These are phyloP conservation scores for Colletotrichum sidae DNA, from an alignment of 2,329 filamentous ascomycete species.

Conservation along the genomic window DNA sequence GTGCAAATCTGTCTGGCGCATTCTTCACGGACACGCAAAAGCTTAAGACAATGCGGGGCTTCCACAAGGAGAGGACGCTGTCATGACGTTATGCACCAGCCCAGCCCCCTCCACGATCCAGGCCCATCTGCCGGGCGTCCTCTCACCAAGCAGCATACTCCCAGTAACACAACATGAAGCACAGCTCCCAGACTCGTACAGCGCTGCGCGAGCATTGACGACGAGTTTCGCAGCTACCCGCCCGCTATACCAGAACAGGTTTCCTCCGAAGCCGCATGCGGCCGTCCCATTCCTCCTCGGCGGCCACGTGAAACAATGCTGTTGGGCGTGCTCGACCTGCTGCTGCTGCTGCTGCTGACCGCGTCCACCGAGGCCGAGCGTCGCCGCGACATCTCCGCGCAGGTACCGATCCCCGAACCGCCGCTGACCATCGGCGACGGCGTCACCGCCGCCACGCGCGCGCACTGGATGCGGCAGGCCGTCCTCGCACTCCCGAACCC, in stretches of 20 bases:
- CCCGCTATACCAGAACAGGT: constrained; percentile 7
- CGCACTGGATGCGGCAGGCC: constrained; percentile 65
- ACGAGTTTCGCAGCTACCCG: constrained; percentile 11
- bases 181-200: neutral
- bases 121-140: too few species aligned
- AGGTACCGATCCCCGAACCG: constrained; percentile 1
- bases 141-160: too few species aligned
- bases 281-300: constrained; percentile 3
- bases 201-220: constrained; percentile 9
- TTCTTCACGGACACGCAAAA: too few species aligned
- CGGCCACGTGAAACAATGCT: constrained; percentile 25
- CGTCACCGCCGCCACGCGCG: constrained; percentile 53
- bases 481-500: constrained; percentile 59
- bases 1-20: too few species aligned
- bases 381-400: constrained; percentile 2
- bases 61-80: too few species aligned
- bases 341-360: constrained; percentile 4
- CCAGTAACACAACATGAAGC: neutral
- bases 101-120: too few species aligned
- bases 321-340: constrained; percentile 16
- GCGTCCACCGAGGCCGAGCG: neutral
- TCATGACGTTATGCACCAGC: too few species aligned
- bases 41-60: too few species aligned
- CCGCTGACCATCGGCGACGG: constrained; percentile 45
- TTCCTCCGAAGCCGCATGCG: too few species aligned